A percentile compares a stretch with the other conserved stretches of the same genome.
phyloP scores from a whole-genome alignment of 768 basidiomycete genomes.

The Tricholoma flavovirens region DNA sequence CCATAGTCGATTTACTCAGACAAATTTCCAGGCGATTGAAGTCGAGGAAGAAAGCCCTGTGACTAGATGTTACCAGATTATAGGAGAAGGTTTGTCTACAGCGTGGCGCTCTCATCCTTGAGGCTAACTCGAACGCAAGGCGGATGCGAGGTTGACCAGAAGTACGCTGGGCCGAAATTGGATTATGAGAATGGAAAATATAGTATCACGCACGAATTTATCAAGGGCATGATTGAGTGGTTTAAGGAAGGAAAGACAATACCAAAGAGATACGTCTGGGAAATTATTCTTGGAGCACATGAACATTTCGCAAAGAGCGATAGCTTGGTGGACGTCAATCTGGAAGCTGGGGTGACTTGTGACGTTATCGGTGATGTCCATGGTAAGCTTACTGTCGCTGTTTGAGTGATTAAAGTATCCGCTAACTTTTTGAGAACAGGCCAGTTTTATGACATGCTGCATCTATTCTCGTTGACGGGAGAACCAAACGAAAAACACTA shows the following conservation, averaged over 20 bases:
- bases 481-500: conserved; percentile 82
- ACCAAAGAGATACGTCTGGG: conserved; percentile 88
- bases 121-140: conserved; percentile 33
- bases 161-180: conserved; percentile 74
- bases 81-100: conserved; percentile 58
- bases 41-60: conserved; percentile 81
- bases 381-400: conserved; percentile 41
- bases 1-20: background rate
- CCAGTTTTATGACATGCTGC: conserved; percentile 91
- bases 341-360: conserved; percentile 74
- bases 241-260: conserved; percentile 95
- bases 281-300: conserved; percentile 87
- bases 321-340: conserved; percentile 69
- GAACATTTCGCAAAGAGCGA: conserved; percentile 70
- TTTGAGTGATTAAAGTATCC: background rate
- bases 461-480: conserved; percentile 82
- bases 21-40: conserved; percentile 71
- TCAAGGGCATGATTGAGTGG: conserved; percentile 82
- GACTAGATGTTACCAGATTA: conserved; percentile 71
- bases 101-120: background rate
- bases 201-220: conserved; percentile 69
- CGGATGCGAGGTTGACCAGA: conserved; percentile 70
- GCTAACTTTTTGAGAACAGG: conserved; percentile 37
- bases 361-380: conserved; percentile 98
- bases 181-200: conserved; percentile 58